Conservation (phyloP, 768 basidiomycete genomes). For the Lentinula boryana region DNA sequence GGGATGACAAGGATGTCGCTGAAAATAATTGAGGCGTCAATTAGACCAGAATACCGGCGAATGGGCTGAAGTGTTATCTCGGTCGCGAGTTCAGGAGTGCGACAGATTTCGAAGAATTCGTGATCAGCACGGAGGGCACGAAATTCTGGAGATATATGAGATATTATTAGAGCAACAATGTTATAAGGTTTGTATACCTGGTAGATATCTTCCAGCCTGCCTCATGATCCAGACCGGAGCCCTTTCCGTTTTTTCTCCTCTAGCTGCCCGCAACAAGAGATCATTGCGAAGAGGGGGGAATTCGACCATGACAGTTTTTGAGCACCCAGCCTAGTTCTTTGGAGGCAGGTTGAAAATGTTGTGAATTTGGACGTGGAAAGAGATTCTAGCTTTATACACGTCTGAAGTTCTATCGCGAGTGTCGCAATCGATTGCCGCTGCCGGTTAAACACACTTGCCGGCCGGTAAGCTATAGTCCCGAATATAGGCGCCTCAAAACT, state of each 20-base stretch:
- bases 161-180: not conserved
- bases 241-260: conserved; percentile 80
- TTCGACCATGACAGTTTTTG: conserved; percentile 25
- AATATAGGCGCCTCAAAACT: not conserved
- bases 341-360: not conserved
- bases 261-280: conserved; percentile 80
- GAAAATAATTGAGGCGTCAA: conserved; percentile 98
- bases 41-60: conserved; percentile 72
- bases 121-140: conserved; percentile 78
- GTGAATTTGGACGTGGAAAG: conserved; percentile 10
- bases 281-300: conserved; percentile 85
- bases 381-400: not conserved
- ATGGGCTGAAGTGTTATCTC: conserved; percentile 94
- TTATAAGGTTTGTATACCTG: conserved; percentile 47
- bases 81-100: conserved; percentile 83
- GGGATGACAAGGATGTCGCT: conserved; percentile 97
- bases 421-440: not conserved
- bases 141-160: conserved; percentile 57
- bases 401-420: not conserved
- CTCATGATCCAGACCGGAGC: conserved; percentile 99
- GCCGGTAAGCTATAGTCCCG: not conserved
- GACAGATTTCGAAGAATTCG: conserved; percentile 94
- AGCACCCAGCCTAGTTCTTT: not conserved
- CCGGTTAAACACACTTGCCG: not conserved
- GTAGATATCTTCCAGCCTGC: conserved; percentile 92